A percentile compares a stretch with the other conserved stretches of the same genome.
These are phyloP conservation scores for Scutellaria galericulata DNA, from an alignment of 257 asterid species.

Conservation along the genomic window DNA sequence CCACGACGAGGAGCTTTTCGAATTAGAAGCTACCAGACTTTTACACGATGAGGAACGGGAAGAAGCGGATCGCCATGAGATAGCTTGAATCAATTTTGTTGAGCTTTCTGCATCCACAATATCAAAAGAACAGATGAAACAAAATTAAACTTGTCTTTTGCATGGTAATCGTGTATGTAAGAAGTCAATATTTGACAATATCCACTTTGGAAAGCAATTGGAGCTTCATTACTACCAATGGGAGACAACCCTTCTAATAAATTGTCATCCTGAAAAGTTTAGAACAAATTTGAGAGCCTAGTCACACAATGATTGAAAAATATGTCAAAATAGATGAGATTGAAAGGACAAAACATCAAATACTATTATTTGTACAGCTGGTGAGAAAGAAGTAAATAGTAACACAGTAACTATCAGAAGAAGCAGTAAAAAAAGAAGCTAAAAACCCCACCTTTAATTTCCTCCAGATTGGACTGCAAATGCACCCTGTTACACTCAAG, in stretches of 20 bases:
- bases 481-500: conserved; percentile 84
- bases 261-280: not conserved
- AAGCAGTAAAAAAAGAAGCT: not conserved
- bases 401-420: not conserved
- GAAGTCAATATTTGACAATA: no score
- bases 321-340: not conserved
- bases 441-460: conserved; percentile 64
- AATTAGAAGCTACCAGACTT: conserved; percentile 77
- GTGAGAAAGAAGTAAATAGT: no score
- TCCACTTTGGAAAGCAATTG: not conserved
- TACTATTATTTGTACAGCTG: no score
- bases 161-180: no score
- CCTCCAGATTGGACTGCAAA: conserved; percentile 81
- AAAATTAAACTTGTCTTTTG: no score
- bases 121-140: not conserved
- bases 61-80: conserved; percentile 64
- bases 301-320: no score
- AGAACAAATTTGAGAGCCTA: not conserved
- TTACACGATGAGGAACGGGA: conserved; percentile 67
- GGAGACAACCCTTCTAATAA: conserved; percentile 23
- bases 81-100: conserved; percentile 69
- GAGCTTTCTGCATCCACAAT: conserved; percentile 69
- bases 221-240: not conserved
- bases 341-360: not conserved
- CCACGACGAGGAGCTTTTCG: conserved; percentile 77